A percentile compares a stretch with the other conserved stretches of the same genome.
Conservation (phyloP, 306 rosid genomes). For the Rosa rugosa region DNA sequence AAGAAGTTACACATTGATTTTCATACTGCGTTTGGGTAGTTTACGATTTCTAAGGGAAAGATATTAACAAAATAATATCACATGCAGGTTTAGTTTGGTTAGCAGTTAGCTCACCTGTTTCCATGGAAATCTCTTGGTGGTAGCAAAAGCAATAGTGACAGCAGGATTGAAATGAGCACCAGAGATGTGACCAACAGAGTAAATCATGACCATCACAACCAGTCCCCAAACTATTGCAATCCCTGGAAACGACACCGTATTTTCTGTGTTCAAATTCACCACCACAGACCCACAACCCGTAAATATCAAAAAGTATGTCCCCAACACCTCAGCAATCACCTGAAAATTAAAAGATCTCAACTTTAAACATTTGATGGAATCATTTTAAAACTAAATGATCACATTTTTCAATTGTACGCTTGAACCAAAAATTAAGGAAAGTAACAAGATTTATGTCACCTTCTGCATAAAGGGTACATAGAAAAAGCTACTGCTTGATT, state of each 20-base stretch:
- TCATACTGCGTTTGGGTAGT: background rate
- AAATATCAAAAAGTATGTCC: conserved; percentile 79
- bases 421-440: background rate
- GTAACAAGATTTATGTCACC: conserved; percentile 33
- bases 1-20: too few relatives aligned
- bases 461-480: conserved; percentile 66
- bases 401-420: background rate
- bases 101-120: background rate
- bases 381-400: background rate
- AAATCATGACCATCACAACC: conserved; percentile 58
- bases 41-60: background rate
- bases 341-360: conserved; percentile 20
- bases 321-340: conserved; percentile 77
- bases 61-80: background rate
- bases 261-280: conserved; percentile 43
- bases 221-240: conserved; percentile 72
- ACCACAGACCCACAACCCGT: conserved; percentile 69
- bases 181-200: conserved; percentile 82
- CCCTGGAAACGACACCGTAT: conserved; percentile 62
- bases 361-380: background rate
- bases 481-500: conserved; percentile 14
- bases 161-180: conserved; percentile 95
- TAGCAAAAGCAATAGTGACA: conserved; percentile 67
- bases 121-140: too few relatives aligned
- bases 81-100: conserved; percentile 2